Evolutionary conservation across 2,329 filamentous ascomycete species (phyloP), one percentile per base, ranked within the genome.

Genomic region (Escovopsis sp.): DNA sequence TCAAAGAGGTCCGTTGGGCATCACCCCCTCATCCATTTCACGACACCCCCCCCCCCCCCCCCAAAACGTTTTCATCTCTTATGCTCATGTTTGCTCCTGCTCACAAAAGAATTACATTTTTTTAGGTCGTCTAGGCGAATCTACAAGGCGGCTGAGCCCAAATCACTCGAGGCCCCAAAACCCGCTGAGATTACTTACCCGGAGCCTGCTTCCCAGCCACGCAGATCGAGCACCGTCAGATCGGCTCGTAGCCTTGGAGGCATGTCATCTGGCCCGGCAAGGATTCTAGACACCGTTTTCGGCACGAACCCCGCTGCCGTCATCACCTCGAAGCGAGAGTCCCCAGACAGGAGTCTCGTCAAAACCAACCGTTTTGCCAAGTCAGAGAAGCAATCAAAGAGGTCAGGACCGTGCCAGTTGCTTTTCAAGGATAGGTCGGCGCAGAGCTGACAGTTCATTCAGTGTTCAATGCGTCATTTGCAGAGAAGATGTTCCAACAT

Each of bases 381-480:
- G 30, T 10, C 18, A 19, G 55, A 58, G 23, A 49, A 49, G 8
- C 48, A 50, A 33, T 48, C 48, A 43, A 51, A 49, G 15, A 47
- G 52, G 37, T 37, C 43, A 46, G 42, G 48, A 7, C 36, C 38
- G 10, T 42, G 39, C 19, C 33, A 38, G 15, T 44, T 36, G n/a
- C 51, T 40, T 39, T 33, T 26, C 15, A 15, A 12, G n/a, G 12
- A 12, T 33, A 23, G 19, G 12, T 6, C 6, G 15, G 15, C 11
- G 33, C 50, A 56, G 36, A 55, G 46, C 26, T 39, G 12, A 15
- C 3, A n/a, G 15, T 12, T 28, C 11, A 4, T 15, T 5, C 39
- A 86, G 80, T 45, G 70, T 81, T 37, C 73, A 82, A 53, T 94
- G 86, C 53, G 65, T 86, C 39, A 75, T 74, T 23, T 94, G 86